phyloP scores from a whole-genome alignment of 2,329 filamentous ascomycete species.

The Myriosclerotinia duriaeana region DNA sequence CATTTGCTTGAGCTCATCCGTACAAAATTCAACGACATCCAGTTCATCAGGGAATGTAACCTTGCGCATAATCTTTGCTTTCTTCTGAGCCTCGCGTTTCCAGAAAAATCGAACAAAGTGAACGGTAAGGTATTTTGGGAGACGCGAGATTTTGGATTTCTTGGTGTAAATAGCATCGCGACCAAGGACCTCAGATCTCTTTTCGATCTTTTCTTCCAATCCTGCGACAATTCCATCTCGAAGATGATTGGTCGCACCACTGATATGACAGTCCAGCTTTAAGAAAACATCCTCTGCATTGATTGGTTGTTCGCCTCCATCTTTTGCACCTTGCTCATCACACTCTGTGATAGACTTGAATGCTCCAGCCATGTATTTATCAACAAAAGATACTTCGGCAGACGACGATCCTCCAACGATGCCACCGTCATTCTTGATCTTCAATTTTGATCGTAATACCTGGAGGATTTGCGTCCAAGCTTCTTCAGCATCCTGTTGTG shows the following conservation, averaged over 20 bases:
- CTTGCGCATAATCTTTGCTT: conserved; percentile 99
- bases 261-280: conserved; percentile 96
- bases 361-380: conserved; percentile 84
- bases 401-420: conserved; percentile 52
- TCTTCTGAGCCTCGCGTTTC: conserved; percentile 93
- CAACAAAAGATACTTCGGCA: conserved; percentile 70
- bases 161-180: conserved; percentile 86
- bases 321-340: conserved; percentile 75
- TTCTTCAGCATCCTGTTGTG: conserved; percentile 98
- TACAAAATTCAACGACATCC: conserved; percentile 92
- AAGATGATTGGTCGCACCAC: conserved; percentile 80
- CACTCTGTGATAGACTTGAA: conserved; percentile 79
- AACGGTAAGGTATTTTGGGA: conserved; percentile 93
- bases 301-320: conserved; percentile 69
- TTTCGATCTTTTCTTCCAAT: conserved; percentile 86
- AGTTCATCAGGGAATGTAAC: conserved; percentile 94
- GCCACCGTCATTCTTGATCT: conserved; percentile 54
- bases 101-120: conserved; percentile 99
- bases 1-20: conserved; percentile 78
- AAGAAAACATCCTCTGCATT: conserved; percentile 73
- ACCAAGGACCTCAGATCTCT: conserved; percentile 74
- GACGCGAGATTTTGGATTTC: conserved; percentile 80
- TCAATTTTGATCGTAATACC: conserved; percentile 76
- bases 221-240: conserved; percentile 82
- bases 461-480: conserved; percentile 95